Conservation (phyloP, 768 basidiomycete genomes). For the Lentinus brumalis region DNA sequence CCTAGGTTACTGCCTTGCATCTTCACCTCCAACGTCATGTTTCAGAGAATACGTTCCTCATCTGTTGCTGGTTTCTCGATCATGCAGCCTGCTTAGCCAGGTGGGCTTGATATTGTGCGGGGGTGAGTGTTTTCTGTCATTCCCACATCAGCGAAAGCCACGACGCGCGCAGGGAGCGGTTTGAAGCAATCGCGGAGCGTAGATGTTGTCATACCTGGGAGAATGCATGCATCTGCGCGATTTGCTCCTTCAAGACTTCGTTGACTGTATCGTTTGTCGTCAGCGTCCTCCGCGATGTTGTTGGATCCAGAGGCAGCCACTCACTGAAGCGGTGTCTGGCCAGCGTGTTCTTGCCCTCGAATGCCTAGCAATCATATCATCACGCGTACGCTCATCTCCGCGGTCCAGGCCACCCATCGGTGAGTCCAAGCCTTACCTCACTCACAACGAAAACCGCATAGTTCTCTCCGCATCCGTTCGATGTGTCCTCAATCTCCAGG, state of each 20-base stretch:
- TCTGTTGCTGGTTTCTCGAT: not conserved
- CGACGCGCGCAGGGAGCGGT: not conserved
- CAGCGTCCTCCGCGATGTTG: not conserved
- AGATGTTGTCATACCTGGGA: constrained; percentile 61
- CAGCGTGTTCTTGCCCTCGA: constrained; percentile 82
- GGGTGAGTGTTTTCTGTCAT: constrained; percentile 71
- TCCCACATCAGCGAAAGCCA: no score
- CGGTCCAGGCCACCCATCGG: not conserved
- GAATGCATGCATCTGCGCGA: constrained; percentile 84
- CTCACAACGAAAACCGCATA: constrained; percentile 78
- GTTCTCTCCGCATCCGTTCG: constrained; percentile 80
- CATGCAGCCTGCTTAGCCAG: constrained; percentile 35
- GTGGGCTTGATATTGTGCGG: constrained; percentile 60
- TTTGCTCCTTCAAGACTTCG: constrained; percentile 70
- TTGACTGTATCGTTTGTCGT: constrained; percentile 62
- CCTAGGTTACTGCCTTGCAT: no score
- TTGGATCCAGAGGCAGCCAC: constrained; percentile 25
- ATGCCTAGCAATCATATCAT: constrained; percentile 45
- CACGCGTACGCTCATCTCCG: not conserved
- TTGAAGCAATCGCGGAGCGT: not conserved
- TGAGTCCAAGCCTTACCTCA: constrained; percentile 46
- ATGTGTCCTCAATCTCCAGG: constrained; percentile 75
- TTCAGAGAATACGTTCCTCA: no score
- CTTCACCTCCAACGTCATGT: no score
- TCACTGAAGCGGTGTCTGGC: constrained; percentile 70